These are phyloP conservation scores for Leptographium galeiforme DNA, from an alignment of 2,329 filamentous ascomycete genomes.

Conservation along the genomic window DNA sequence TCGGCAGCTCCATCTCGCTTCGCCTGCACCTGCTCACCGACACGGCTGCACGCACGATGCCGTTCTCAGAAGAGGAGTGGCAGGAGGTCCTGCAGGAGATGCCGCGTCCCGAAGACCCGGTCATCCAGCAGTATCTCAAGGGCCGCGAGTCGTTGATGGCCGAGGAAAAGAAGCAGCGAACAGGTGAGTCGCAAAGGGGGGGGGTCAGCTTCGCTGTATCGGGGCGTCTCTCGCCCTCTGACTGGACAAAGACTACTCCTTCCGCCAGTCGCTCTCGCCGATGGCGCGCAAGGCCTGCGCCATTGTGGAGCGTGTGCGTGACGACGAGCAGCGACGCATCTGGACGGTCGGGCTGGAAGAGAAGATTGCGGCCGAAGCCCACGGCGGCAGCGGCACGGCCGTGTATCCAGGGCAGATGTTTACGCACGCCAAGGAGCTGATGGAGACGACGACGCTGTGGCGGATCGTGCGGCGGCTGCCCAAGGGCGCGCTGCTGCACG, in stretches of 20 bases:
- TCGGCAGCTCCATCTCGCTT: too few species aligned
- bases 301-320: constrained; percentile 69
- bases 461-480: constrained; percentile 74
- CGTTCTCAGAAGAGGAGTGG: constrained; percentile 40
- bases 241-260: constrained; percentile 46
- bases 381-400: constrained; percentile 5
- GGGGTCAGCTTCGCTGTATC: constrained; percentile 1
- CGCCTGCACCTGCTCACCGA: too few species aligned
- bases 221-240: constrained; percentile 12
- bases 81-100: constrained; percentile 41
- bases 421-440: constrained; percentile 66
- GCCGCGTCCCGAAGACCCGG: constrained; percentile 50
- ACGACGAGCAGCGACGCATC: constrained; percentile 59
- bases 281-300: constrained; percentile 63
- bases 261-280: constrained; percentile 62
- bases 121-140: constrained; percentile 68
- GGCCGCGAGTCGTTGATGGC: constrained; percentile 64
- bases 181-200: constrained; percentile 41
- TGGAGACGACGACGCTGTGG: constrained; percentile 78
- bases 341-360: constrained; percentile 69
- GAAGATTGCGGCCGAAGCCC: constrained; percentile 36
- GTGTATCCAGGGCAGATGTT: constrained; percentile 92
- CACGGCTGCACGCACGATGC: constrained; percentile 4
- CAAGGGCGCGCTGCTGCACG: constrained; percentile 76
- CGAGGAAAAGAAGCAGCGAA: constrained; percentile 70